Percentiles rank a stretch among this genome's conserved stretches.
Conservation (phyloP, 169 alveolate species). For the Plasmodium fragile region DNA sequence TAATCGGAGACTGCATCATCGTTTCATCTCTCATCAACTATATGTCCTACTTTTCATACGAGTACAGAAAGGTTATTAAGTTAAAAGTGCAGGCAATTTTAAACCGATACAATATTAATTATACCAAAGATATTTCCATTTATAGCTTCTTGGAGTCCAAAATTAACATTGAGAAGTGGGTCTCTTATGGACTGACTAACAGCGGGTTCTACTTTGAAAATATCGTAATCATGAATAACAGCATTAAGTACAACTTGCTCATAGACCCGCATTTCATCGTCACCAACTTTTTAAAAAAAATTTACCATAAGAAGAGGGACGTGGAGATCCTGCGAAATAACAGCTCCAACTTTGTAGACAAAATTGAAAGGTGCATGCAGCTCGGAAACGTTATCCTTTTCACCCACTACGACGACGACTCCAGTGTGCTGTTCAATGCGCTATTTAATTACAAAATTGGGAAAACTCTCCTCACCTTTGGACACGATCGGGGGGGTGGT, state of each 20-base stretch:
- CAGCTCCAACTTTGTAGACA: slow-evolving; percentile 62
- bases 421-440: slow-evolving; percentile 39
- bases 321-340: slow-evolving; percentile 61
- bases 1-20: slow-evolving; percentile 64
- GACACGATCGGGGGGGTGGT: background rate
- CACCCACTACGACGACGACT: slow-evolving; percentile 68
- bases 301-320: slow-evolving; percentile 56
- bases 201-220: slow-evolving; percentile 67
- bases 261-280: slow-evolving; percentile 76
- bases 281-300: slow-evolving; percentile 60
- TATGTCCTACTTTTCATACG: slow-evolving; percentile 63
- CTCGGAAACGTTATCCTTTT: slow-evolving; percentile 46
- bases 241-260: slow-evolving; percentile 60
- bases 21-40: slow-evolving; percentile 45
- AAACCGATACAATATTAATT: background rate
- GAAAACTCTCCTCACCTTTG: slow-evolving; percentile 16
- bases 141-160: slow-evolving; percentile 36
- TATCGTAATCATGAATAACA: slow-evolving; percentile 61
- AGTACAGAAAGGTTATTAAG: slow-evolving; percentile 47
- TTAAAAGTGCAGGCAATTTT: slow-evolving; percentile 26
- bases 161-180: slow-evolving; percentile 70
- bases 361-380: slow-evolving; percentile 63
- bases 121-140: slow-evolving; percentile 38
- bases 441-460: slow-evolving; percentile 53
- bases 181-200: slow-evolving; percentile 65